Evolutionary conservation across 352 stramenopile genomes (phyloP).

Genomic region (Phytophthora litchii): DNA sequence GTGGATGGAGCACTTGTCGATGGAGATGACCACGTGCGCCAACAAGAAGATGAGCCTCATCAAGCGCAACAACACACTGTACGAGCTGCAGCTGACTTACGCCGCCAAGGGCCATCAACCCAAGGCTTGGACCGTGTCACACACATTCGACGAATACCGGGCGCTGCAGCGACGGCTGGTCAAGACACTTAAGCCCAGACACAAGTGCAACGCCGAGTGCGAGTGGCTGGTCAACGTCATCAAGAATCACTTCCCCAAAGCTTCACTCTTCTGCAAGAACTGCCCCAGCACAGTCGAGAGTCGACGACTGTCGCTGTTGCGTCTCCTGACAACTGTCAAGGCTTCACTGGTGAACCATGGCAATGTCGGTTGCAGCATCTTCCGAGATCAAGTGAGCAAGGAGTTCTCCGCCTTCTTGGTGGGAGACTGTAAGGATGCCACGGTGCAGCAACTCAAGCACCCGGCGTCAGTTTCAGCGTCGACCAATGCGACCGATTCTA

Average conservation of each 20-base stretch:
- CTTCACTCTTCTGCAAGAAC: slow-evolving; percentile 42
- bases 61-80: slow-evolving; percentile 39
- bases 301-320: slow-evolving; percentile 31
- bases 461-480: slow-evolving; percentile 13
- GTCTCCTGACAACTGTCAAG: slow-evolving; percentile 32
- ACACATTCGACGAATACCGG: slow-evolving; percentile 49
- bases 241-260: slow-evolving; percentile 58
- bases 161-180: slow-evolving; percentile 51
- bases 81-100: slow-evolving; percentile 39
- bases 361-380: slow-evolving; percentile 31
- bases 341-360: slow-evolving; percentile 38
- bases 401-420: slow-evolving; percentile 38
- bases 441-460: slow-evolving; percentile 20
- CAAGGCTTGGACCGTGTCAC: slow-evolving; percentile 32
- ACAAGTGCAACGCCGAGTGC: slow-evolving; percentile 68
- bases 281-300: slow-evolving; percentile 36
- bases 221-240: slow-evolving; percentile 57
- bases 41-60: slow-evolving; percentile 30
- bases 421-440: slow-evolving; percentile 27
- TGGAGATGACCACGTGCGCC: slow-evolving; percentile 34
- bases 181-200: slow-evolving; percentile 45
- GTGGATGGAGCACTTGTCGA: slow-evolving; percentile 32
- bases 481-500: slow-evolving; percentile 19
- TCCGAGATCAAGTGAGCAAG: slow-evolving; percentile 32
- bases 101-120: slow-evolving; percentile 9